These are phyloP conservation scores for Fibroporia radiculosa DNA, from an alignment of 768 basidiomycete species.

Conservation along the genomic window DNA sequence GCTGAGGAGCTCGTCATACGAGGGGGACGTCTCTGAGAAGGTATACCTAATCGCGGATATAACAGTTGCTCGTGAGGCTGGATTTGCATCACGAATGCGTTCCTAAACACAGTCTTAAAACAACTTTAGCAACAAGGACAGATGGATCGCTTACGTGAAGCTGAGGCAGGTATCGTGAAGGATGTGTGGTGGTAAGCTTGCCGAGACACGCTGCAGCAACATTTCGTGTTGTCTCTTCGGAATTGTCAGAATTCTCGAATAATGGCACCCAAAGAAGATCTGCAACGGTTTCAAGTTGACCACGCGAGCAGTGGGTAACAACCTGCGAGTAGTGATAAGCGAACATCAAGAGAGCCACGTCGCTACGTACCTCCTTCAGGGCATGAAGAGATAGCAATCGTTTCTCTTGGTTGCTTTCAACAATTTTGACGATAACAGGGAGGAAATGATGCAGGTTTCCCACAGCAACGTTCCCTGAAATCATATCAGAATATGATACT, in stretches of 20 bases:
- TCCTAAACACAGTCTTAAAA: conserved; percentile 36
- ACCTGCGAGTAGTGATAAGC: conserved; percentile 45
- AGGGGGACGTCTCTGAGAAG: conserved; percentile 77
- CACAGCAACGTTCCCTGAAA: conserved; percentile 81
- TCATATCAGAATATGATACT: neutral
- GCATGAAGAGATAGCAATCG: conserved; percentile 85
- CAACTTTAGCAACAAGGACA: too few species aligned
- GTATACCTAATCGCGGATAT: conserved; percentile 88
- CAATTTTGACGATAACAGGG: conserved; percentile 72
- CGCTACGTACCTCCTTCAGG: conserved; percentile 68
- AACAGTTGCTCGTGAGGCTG: conserved; percentile 78
- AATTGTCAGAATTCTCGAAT: conserved; percentile 82
- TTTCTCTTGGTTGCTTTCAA: conserved; percentile 68
- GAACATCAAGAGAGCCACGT: neutral
- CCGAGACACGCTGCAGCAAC: conserved; percentile 96
- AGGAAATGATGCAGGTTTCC: conserved; percentile 87
- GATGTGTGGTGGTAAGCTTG: conserved; percentile 88
- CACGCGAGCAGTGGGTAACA: conserved; percentile 82
- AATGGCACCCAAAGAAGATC: conserved; percentile 89
- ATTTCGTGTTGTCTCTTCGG: conserved; percentile 88
- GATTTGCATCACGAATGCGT: conserved; percentile 59
- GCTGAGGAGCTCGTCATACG: conserved; percentile 87
- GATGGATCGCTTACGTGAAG: conserved; percentile 62
- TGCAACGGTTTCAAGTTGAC: conserved; percentile 79
- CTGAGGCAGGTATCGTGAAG: conserved; percentile 85